Evolutionary conservation across 371 early-diverging fungal species (phyloP).

Genomic region (Fennellomyces sp.): DNA sequence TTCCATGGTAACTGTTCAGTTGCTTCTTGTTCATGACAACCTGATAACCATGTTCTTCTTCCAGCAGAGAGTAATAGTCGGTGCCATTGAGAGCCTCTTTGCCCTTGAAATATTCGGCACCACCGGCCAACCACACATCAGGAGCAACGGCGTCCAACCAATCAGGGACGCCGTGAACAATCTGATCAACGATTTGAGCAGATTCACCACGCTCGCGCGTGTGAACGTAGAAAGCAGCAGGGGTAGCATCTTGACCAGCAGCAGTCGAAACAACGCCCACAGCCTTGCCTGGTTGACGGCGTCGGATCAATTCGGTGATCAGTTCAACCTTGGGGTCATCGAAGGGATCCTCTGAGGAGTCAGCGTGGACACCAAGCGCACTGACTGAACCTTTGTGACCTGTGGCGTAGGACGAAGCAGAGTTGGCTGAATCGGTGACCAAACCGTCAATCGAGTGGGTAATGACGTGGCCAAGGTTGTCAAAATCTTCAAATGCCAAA

Average conservation of each 20-base stretch:
- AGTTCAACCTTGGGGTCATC: constrained; percentile 70
- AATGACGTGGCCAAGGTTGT: constrained; percentile 67
- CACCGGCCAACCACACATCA: constrained; percentile 74
- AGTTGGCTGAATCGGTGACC: constrained; percentile 80
- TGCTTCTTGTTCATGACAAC: constrained; percentile 55
- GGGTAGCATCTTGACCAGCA: constrained; percentile 70
- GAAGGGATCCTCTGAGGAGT: constrained; percentile 52
- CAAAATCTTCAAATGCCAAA: constrained; percentile 66
- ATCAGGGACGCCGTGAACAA: constrained; percentile 57
- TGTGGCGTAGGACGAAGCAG: constrained; percentile 70
- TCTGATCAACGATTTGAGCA: constrained; percentile 65
- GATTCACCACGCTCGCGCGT: constrained; percentile 58
- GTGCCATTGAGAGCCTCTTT: constrained; percentile 52
- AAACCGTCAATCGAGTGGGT: constrained; percentile 76
- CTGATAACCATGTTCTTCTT: constrained; percentile 58
- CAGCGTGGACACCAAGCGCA: constrained; percentile 69
- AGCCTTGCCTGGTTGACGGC: constrained; percentile 66
- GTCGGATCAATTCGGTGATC: constrained; percentile 71
- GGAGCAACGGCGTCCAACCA: constrained; percentile 51
- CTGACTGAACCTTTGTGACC: constrained; percentile 70
- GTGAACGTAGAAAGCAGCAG: constrained; percentile 70
- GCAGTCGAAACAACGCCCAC: constrained; percentile 80
- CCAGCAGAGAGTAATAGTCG: constrained; percentile 58
- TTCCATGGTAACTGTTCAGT: constrained; percentile 54
- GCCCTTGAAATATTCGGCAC: constrained; percentile 62